Evolutionary conservation across 352 stramenopile species (phyloP), one percentile per base, ranked within the genome.

Genomic region (Globisporangium paddicum): DNA sequence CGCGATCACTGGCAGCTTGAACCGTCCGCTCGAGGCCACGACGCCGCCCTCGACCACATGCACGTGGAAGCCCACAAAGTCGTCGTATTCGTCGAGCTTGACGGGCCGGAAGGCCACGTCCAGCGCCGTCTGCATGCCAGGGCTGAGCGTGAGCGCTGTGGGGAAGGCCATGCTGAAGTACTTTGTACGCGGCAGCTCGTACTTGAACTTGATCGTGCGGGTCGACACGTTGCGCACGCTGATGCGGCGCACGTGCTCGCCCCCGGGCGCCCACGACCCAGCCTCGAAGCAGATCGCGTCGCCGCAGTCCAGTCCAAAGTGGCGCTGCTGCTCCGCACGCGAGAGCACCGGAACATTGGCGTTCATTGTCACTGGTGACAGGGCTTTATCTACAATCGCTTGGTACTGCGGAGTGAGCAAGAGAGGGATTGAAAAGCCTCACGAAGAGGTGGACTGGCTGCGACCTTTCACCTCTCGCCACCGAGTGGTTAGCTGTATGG

Each of bases 141-240:
- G 89, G 49, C 79, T 96, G 21, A 98, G 81, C 21, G 77, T 93
- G 32, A 93, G 88, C 19, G 93, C 63, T 23, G 90, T 86, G 19
- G 94, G 93, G 69, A 97, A 98, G 50, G 92, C 83, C 84, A 98
- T 95, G 54, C 85, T 97, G 55, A 98, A 98, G 68, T 95, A 97
- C 64, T 96, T 95, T 55, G 91, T 96, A 52, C 69, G 82, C 19
- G 91, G 93, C 23, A 98, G 77, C 60, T 93, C 81, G 69, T 97
- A 97, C 68, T 97, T 97, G 67, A 97, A 95, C 68, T 95, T 94
- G 61, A 93, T 82, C 11, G 73, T 96, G 63, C 79, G 77, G 21
- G 73, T 67, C 4, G 81, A 90, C 34, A 98, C 82, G 62, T 98
- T 98, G 69, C 96, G 94, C 52, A 97, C 87, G 13, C 65, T 73